These are phyloP conservation scores for Drechslerella coelobrocha DNA, from an alignment of 2,329 filamentous ascomycete species.

Conservation along the genomic window DNA sequence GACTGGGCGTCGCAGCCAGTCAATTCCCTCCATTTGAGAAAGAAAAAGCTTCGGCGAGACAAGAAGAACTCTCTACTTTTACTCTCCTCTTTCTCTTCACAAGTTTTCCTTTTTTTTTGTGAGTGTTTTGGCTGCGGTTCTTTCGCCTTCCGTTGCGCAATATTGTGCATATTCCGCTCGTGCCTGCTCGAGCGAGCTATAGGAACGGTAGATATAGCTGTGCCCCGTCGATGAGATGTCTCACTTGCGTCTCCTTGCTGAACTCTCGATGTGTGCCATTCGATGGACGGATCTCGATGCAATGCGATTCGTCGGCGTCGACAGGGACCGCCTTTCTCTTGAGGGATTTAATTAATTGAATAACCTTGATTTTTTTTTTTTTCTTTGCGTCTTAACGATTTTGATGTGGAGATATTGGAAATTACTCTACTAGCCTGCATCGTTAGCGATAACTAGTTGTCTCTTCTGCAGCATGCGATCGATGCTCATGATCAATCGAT, in stretches of 20 bases:
- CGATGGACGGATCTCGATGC: neutral
- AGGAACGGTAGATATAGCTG: conserved; percentile 12
- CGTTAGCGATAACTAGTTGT: too few species aligned
- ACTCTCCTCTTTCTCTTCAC: conserved; percentile 7
- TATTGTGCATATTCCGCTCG: neutral
- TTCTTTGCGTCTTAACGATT: neutral
- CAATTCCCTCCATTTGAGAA: conserved; percentile 42
- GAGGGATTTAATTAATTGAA: conserved; percentile 44
- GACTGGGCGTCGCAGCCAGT: conserved; percentile 42
- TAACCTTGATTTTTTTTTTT: neutral
- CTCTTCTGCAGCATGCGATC: too few species aligned
- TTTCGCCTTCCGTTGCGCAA: conserved; percentile 8
- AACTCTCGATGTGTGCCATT: neutral
- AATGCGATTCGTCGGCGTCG: conserved; percentile 4
- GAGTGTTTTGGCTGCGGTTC: neutral
- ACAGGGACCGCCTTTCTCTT: conserved; percentile 8
- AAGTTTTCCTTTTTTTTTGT: too few species aligned
- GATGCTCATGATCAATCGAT: conserved; percentile 1
- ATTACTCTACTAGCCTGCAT: neutral
- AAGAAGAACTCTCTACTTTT: neutral
- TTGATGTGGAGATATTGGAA: neutral
- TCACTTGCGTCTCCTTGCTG: conserved; percentile 4
- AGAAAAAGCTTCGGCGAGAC: neutral
- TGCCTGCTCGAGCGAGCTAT: neutral
- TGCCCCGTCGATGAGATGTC: conserved; percentile 31